Conservation (phyloP, 108 stramenopile species). For the Pseudonitzschia multistriata region DNA sequence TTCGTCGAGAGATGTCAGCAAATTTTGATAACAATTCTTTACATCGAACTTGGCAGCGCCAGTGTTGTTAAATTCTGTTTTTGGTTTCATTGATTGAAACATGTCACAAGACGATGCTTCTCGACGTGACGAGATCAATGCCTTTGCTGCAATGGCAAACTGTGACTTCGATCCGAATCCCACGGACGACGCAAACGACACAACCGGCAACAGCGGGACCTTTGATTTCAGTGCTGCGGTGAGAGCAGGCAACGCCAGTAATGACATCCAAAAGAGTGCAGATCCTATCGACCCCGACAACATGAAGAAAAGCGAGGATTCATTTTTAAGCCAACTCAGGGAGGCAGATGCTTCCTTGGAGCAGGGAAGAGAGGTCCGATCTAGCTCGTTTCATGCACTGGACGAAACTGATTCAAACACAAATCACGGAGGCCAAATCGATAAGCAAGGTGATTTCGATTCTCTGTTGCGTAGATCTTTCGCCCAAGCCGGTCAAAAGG, state of each 20-base stretch:
- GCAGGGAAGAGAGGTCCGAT: background rate
- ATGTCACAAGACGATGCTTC: slow-evolving; percentile 28
- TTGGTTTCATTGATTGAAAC: too few relatives aligned
- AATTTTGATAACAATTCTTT: too few relatives aligned
- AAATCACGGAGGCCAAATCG: background rate
- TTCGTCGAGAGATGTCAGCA: too few relatives aligned
- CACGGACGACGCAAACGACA: background rate
- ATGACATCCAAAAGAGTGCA: background rate
- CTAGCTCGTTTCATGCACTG: background rate
- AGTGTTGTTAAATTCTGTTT: too few relatives aligned
- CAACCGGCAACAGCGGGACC: slow-evolving; percentile 3
- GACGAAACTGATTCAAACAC: background rate
- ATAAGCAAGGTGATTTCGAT: slow-evolving; percentile 8
- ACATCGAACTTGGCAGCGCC: too few relatives aligned
- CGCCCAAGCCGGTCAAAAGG: slow-evolving; percentile 12
- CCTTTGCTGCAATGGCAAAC: slow-evolving; percentile 52
- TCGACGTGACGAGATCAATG: slow-evolving; percentile 49
- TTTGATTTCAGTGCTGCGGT: slow-evolving; percentile 18
- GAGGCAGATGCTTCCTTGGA: background rate
- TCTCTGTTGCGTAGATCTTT: background rate
- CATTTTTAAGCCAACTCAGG: background rate
- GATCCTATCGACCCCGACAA: slow-evolving; percentile 2
- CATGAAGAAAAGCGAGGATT: background rate
- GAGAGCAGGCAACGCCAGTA: background rate
- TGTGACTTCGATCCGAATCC: slow-evolving; percentile 11